Percentiles rank a stretch among this genome's conserved stretches.
Evolutionary conservation across 495 filamentous ascomycete genomes (phyloP).

Genomic region (Hyaloscypha bicolor): DNA sequence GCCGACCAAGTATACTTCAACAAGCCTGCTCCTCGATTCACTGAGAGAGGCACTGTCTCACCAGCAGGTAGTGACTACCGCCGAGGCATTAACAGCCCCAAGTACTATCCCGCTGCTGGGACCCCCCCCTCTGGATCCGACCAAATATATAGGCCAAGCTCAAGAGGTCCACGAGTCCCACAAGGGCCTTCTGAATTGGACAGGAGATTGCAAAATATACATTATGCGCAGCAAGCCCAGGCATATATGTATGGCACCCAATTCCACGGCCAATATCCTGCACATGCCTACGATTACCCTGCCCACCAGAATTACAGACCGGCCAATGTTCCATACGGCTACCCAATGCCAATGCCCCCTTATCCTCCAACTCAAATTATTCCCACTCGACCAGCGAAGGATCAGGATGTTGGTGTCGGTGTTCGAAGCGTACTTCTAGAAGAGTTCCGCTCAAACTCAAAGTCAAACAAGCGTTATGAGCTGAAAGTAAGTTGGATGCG

Average conservation of each 20-base stretch:
- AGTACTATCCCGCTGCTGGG: slow-evolving; percentile 44
- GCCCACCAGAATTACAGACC: slow-evolving; percentile 36
- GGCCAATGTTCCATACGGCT: slow-evolving; percentile 34
- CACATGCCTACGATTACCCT: slow-evolving; percentile 41
- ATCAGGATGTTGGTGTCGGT: slow-evolving; percentile 65
- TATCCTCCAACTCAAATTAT: slow-evolving; percentile 36
- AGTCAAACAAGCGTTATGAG: slow-evolving; percentile 79
- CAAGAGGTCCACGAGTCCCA: slow-evolving; percentile 26
- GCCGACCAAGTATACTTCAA: slow-evolving; percentile 30
- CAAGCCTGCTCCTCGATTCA: slow-evolving; percentile 36
- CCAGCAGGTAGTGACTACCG: slow-evolving; percentile 56
- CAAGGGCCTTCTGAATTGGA: slow-evolving; percentile 30
- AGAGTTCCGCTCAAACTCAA: slow-evolving; percentile 76
- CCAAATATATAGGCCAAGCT: slow-evolving; percentile 25
- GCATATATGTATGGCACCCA: slow-evolving; percentile 20
- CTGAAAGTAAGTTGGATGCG: slow-evolving; percentile 61
- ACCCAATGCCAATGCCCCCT: slow-evolving; percentile 41
- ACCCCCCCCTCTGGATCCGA: slow-evolving; percentile 42
- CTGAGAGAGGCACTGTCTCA: slow-evolving; percentile 42
- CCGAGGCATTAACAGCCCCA: slow-evolving; percentile 50
- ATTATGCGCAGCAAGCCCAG: slow-evolving; percentile 42
- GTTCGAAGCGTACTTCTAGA: slow-evolving; percentile 73
- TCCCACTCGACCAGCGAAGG: slow-evolving; percentile 55
- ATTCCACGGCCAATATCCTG: slow-evolving; percentile 32
- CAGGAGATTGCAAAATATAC: slow-evolving; percentile 33